Base-by-base conservation (phyloP, 2,329 filamentous ascomycete species). In the Pestalotiopsis sp. region DNA sequence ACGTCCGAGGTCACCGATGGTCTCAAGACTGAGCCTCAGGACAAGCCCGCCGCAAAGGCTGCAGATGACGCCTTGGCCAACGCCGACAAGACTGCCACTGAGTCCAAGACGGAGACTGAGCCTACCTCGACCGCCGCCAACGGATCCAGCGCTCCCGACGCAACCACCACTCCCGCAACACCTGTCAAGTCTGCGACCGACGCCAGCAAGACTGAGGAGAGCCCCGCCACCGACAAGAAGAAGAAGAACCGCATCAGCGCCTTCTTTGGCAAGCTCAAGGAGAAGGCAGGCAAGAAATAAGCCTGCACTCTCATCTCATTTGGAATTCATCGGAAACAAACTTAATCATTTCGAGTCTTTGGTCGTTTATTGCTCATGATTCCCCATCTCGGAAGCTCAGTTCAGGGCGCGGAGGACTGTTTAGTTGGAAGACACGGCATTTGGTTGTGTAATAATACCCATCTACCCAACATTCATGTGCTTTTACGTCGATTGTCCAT, bases 201-300 rank as follows among this genome's bases (percentile, higher is more conserved):
- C 23, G 62, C 69, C 17, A 72, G 41, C 67, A 71, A 69, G 52
- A 49, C 71, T 5, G 61, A 72, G 39, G 73, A 72, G 14, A 77
- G 77, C 71, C 78, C 80, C 62, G 78, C 81, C 23, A 20, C 52
- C 23, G 69, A 70, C 6, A 68, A 82, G 75, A 85, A 84, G 78
- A 84, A 82, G 74, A 82, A 83, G 75, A 78, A 80, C 71, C 76
- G 82, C 38, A 69, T 80, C 38, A 84, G 83, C 72, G 78, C 78
- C 25, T 79, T 84, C 70, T 84, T 85, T 73, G 52, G 57, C 57
- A 70, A 70, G 68, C 57, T 70, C 41, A 69, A 66, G 65, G 59
- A 70, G 58, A 70, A 67, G 68, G 39, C 65, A 23, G 45, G 14
- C 45, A 59, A 59, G 65, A 65, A 69, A 38, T 68, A 68, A 57